Evolutionary conservation across 1,284 basidiomycete species (phyloP), one percentile per base, ranked within the genome.

Genomic region (Pascua guehoae): DNA sequence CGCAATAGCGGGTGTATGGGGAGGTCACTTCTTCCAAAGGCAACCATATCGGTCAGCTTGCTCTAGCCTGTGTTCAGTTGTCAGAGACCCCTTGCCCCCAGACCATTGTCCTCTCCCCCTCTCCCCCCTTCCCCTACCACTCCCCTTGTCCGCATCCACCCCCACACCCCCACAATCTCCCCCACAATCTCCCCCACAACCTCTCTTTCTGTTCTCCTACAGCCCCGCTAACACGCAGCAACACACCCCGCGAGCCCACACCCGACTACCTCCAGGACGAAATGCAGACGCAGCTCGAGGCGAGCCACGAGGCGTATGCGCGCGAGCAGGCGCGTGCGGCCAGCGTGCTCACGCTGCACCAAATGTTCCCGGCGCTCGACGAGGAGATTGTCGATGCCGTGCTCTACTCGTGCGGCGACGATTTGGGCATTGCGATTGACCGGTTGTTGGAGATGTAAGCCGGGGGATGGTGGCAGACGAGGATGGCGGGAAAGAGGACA

Each of bases 401-500:
- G 40, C 77, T 96, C 55, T 88, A 94, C 69, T 88, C 88, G 42
- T 91, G 91, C 66, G 84, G 84, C n/a, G 88, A 88, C 32, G 91
- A 96, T 77, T 71, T 95, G 57, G 92, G 90, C 53, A 84, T 84
- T 80, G 91, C 90, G 69, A 93, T 95, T 66, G 92, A 95, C 74
- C 54, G 69, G 43, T 41, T 62, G 44, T 45, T 62, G 49, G 61
- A 62, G 57, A 62, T 62, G 61, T 62, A 55, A n/a, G n/a, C n/a
- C n/a, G n/a, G n/a, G n/a, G n/a, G n/a, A n/a, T n/a, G n/a, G n/a
- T n/a, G n/a, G 56, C 16, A n/a, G 24, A 32, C 24, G 7, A 32
- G 24, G 24, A 7, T 7, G 24, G 24, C 24, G 7, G 7, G 24
- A 32, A 32, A 32, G 24, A 32, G 24, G 24, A 32, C 24, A 32